Percentiles rank a stretch among this genome's conserved stretches.
Evolutionary conservation across 2,329 filamentous ascomycete genomes (phyloP).

Genomic region (Chrysoporthe cubensis): DNA sequence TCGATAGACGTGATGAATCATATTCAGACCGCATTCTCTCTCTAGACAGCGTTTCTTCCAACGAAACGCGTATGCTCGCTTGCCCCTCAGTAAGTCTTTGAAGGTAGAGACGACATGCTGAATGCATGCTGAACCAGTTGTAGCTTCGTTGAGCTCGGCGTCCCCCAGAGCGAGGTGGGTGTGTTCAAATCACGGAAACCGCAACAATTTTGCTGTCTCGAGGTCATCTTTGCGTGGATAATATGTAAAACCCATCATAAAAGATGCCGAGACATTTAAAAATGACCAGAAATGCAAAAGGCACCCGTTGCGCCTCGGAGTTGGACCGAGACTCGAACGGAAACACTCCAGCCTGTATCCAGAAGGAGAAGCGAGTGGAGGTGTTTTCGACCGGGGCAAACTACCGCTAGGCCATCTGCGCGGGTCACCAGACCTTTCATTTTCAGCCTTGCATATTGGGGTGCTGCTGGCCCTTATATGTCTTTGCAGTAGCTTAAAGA

Average conservation of each 20-base stretch:
- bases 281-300: background rate
- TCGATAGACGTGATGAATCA: background rate
- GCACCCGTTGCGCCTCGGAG: background rate
- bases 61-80: background rate
- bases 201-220: background rate
- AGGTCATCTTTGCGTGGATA: background rate
- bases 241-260: background rate
- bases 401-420: background rate
- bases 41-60: background rate
- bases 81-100: background rate
- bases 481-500: background rate
- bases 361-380: constrained; percentile 1
- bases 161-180: background rate
- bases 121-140: background rate
- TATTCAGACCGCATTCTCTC: background rate
- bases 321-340: background rate
- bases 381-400: constrained; percentile 1
- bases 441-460: background rate
- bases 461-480: background rate
- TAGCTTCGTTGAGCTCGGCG: background rate
- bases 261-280: background rate
- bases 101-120: background rate
- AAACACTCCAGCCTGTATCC: constrained; percentile 14
- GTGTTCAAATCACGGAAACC: background rate
- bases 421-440: background rate